Evolutionary conservation across 139 green algal genomes (phyloP).

Genomic region (Micromonas pusilla): DNA sequence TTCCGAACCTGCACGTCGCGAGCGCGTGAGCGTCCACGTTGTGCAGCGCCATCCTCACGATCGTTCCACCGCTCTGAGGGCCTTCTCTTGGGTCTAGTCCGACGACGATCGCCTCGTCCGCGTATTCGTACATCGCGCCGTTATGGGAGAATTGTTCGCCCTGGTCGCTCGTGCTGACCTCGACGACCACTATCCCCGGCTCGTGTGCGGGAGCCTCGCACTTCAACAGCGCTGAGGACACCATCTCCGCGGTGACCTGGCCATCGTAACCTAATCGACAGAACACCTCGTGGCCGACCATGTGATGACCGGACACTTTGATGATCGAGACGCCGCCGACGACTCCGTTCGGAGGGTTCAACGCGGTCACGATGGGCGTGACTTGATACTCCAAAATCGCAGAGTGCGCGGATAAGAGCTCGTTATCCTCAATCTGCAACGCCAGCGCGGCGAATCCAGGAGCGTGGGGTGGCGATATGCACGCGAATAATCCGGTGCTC

Average conservation of each 20-base stretch:
- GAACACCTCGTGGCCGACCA: neutral
- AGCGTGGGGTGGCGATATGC: neutral
- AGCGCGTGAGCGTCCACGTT: neutral
- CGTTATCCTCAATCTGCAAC: neutral
- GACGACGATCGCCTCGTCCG: neutral
- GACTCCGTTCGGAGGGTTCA: neutral
- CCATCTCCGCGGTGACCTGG: neutral
- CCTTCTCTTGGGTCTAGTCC: neutral
- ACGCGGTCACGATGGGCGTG: neutral
- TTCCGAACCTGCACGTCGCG: constrained; percentile 19
- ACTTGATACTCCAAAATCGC: neutral
- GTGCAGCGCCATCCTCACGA: neutral
- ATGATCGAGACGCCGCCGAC: neutral
- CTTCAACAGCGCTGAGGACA: neutral
- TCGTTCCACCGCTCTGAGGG: neutral
- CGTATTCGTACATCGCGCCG: neutral
- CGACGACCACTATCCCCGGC: neutral
- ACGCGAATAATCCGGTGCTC: neutral
- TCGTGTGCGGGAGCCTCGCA: constrained; percentile 6
- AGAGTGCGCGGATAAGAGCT: neutral
- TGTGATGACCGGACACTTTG: constrained; percentile 5
- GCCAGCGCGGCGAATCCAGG: neutral
- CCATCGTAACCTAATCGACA: neutral
- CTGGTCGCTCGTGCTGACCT: neutral
- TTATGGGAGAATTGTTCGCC: neutral